Percentiles rank a stretch among this genome's conserved stretches.
Conservation (phyloP, 1,284 basidiomycete species). For the Cutaneotrichosporon sp. region DNA sequence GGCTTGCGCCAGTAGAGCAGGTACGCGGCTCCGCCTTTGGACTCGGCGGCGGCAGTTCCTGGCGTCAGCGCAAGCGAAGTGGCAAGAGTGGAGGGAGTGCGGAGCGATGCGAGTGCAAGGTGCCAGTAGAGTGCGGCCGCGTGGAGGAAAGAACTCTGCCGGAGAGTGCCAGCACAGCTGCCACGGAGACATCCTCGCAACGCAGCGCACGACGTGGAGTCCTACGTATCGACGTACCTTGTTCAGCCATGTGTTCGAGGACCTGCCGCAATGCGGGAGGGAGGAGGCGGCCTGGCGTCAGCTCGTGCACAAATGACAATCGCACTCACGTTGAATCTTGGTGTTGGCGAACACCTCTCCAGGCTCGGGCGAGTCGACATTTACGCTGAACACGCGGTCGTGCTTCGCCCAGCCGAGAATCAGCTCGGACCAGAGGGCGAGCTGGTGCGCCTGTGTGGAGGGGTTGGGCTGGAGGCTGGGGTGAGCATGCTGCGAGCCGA, state of each 20-base stretch:
- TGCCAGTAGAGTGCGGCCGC: too few species aligned
- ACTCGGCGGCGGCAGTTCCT: slow-evolving; percentile 47
- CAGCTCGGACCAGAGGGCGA: slow-evolving; percentile 55
- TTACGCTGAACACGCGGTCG: slow-evolving; percentile 53
- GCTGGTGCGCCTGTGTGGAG: slow-evolving; percentile 55
- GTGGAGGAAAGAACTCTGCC: too few species aligned
- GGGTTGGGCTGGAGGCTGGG: slow-evolving; percentile 57
- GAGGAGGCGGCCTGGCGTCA: slow-evolving; percentile 36
- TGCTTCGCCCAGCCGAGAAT: slow-evolving; percentile 54
- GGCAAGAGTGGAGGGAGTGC: too few species aligned
- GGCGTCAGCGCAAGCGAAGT: slow-evolving; percentile 2
- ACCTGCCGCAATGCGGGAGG: slow-evolving; percentile 36
- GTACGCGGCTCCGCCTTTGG: slow-evolving; percentile 48
- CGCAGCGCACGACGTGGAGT: too few species aligned
- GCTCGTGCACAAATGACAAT: not conserved
- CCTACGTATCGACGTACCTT: too few species aligned
- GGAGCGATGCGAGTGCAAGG: too few species aligned
- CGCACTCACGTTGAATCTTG: slow-evolving; percentile 45
- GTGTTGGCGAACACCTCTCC: slow-evolving; percentile 50
- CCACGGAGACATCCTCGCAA: too few species aligned
- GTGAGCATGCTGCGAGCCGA: not conserved
- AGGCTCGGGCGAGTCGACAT: slow-evolving; percentile 43
- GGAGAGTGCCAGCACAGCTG: too few species aligned
- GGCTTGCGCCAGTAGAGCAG: slow-evolving; percentile 59
- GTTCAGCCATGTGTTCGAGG: slow-evolving; percentile 44